Evolutionary conservation across 345 rosid genomes (phyloP).

Genomic region (Brassica napus): DNA sequence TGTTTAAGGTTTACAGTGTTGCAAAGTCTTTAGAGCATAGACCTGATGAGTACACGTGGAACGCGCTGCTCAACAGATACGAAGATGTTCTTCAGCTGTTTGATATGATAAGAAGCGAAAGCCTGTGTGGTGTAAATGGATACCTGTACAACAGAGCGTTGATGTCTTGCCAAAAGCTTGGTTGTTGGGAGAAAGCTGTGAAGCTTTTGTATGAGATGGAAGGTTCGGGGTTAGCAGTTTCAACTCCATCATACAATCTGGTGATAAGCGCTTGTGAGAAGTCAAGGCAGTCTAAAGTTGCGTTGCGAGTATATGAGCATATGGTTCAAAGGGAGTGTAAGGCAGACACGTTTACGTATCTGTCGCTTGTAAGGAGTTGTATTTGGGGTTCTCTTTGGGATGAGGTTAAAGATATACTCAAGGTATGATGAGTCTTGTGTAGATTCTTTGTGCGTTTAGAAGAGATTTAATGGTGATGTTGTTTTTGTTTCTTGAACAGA

Average conservation of each 20-base stretch:
- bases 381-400: constrained; percentile 83
- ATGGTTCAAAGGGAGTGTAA: constrained; percentile 56
- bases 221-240: constrained; percentile 51
- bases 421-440: background rate
- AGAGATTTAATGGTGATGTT: background rate
- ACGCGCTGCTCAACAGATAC: constrained; percentile 59
- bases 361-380: constrained; percentile 67
- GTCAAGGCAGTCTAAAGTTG: constrained; percentile 69
- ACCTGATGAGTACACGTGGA: constrained; percentile 78
- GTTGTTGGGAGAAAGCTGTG: constrained; percentile 73
- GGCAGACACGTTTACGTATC: constrained; percentile 68
- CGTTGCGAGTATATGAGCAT: constrained; percentile 69
- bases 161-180: constrained; percentile 75
- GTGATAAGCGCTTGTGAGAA: constrained; percentile 67
- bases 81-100: constrained; percentile 65
- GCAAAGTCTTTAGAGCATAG: constrained; percentile 54
- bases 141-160: constrained; percentile 55
- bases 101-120: constrained; percentile 51
- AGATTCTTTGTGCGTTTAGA: background rate
- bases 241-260: constrained; percentile 62
- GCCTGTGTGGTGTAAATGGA: constrained; percentile 40
- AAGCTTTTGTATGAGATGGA: constrained; percentile 81
- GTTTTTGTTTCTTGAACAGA: constrained; percentile 36
- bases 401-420: constrained; percentile 55
- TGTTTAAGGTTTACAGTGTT: constrained; percentile 55